Evolutionary conservation across 345 rosid species (phyloP).

Genomic region (Linum lewisii): DNA sequence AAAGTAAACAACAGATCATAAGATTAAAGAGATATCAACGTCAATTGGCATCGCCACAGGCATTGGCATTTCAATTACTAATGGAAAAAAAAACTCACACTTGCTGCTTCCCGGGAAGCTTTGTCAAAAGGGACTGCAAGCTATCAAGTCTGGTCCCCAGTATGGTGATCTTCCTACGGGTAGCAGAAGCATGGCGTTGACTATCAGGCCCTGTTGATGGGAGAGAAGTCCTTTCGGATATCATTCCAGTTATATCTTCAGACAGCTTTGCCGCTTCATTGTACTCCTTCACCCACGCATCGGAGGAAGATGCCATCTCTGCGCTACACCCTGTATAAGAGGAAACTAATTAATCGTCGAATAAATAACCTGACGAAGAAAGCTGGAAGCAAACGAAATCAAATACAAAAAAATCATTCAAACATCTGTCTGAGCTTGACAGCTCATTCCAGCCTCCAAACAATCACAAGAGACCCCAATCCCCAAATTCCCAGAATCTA

Average conservation of each 20-base stretch:
- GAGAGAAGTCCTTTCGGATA: conserved; percentile 47
- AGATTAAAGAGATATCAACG: neutral
- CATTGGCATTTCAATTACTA: too few species aligned
- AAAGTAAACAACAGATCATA: neutral
- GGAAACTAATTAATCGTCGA: neutral
- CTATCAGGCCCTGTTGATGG: conserved; percentile 68
- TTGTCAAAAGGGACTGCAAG: conserved; percentile 58
- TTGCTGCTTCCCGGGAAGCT: conserved; percentile 63
- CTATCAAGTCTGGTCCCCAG: conserved; percentile 75
- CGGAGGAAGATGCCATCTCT: conserved; percentile 64
- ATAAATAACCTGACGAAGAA: neutral
- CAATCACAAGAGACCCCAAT: neutral
- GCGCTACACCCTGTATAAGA: neutral
- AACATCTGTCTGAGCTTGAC: neutral
- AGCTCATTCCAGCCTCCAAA: neutral
- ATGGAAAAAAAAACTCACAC: conserved; percentile 30
- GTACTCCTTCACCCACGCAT: conserved; percentile 78
- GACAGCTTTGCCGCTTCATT: conserved; percentile 65
- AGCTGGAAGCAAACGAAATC: neutral
- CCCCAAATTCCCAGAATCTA: neutral
- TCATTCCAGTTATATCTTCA: conserved; percentile 79
- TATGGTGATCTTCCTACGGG: conserved; percentile 81
- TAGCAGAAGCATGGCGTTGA: conserved; percentile 80
- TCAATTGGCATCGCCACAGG: neutral
- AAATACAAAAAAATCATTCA: neutral